Evolutionary conservation across 208 protist genomes (phyloP).

Genomic region (Leptomonas seymouri): DNA sequence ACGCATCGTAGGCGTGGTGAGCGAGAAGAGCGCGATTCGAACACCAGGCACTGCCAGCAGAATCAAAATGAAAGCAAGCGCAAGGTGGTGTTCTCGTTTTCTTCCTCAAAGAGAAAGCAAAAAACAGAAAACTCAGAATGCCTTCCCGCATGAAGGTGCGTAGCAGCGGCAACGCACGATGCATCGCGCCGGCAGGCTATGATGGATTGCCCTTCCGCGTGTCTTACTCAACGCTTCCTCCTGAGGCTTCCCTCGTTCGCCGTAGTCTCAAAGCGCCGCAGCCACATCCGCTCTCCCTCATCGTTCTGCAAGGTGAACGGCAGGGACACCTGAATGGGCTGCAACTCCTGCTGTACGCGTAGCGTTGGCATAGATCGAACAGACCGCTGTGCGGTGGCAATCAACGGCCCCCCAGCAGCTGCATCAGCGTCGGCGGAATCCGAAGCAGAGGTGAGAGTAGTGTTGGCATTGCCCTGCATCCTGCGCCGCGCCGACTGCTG

Average conservation of each 20-base stretch:
- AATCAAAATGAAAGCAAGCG: too few species aligned
- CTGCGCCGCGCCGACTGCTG: constrained; percentile 2
- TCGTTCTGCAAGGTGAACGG: constrained; percentile 46
- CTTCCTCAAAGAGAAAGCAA: too few species aligned
- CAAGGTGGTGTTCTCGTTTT: too few species aligned
- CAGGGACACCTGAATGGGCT: constrained; percentile 58
- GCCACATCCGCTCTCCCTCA: constrained; percentile 38
- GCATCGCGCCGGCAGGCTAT: too few species aligned
- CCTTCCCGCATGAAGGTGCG: too few species aligned
- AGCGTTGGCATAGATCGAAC: constrained; percentile 34
- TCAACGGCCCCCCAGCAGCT: neutral
- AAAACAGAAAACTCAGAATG: too few species aligned
- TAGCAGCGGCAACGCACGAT: too few species aligned
- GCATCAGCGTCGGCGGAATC: too few species aligned
- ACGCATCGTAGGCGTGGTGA: too few species aligned
- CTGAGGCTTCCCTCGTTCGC: constrained; percentile 6
- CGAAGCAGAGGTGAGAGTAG: neutral
- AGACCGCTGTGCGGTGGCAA: constrained; percentile 16
- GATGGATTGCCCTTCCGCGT: neutral
- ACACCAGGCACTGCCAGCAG: too few species aligned
- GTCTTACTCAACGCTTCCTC: neutral
- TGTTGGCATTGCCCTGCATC: neutral
- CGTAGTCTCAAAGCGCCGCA: constrained; percentile 44
- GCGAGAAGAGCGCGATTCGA: too few species aligned
- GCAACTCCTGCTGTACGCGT: constrained; percentile 44